Conservation (phyloP, 768 basidiomycete species). For the Boletus edulis region DNA sequence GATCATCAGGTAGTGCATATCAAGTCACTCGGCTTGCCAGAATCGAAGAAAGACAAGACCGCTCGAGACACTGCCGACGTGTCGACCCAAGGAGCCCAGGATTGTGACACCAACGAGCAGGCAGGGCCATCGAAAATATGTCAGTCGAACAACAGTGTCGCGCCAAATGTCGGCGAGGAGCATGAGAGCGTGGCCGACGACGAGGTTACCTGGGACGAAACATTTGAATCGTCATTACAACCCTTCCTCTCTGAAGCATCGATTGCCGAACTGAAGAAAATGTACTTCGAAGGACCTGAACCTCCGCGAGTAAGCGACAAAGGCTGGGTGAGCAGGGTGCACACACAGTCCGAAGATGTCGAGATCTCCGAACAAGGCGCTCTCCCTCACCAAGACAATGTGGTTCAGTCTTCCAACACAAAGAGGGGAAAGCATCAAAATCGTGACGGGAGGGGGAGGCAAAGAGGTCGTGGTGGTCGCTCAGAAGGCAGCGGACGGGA, state of each 20-base stretch:
- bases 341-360: slow-evolving; percentile 32
- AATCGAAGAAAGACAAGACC: slow-evolving; percentile 41
- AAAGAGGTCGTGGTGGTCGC: slow-evolving; percentile 43
- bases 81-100: slow-evolving; percentile 11
- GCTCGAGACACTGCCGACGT: slow-evolving; percentile 15
- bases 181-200: slow-evolving; percentile 2
- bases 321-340: slow-evolving; percentile 64
- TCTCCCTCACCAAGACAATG: slow-evolving; percentile 6
- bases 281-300: slow-evolving; percentile 80
- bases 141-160: not conserved
- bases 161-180: not conserved
- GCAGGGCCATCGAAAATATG: slow-evolving; percentile 4
- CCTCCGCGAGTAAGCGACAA: slow-evolving; percentile 70
- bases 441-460: slow-evolving; percentile 44
- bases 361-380: slow-evolving; percentile 11
- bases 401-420: slow-evolving; percentile 24
- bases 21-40: slow-evolving; percentile 73
- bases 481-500: slow-evolving; percentile 41
- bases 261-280: slow-evolving; percentile 61
- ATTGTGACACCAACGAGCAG: not conserved
- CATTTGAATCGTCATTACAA: slow-evolving; percentile 52
- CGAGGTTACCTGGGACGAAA: slow-evolving; percentile 64
- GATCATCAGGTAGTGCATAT: slow-evolving; percentile 79
- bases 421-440: slow-evolving; percentile 41
- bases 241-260: slow-evolving; percentile 62